Evolutionary conservation across 331 rosid species (phyloP), one percentile per base, ranked within the genome.

Genomic region (Prunus yedoensis): DNA sequence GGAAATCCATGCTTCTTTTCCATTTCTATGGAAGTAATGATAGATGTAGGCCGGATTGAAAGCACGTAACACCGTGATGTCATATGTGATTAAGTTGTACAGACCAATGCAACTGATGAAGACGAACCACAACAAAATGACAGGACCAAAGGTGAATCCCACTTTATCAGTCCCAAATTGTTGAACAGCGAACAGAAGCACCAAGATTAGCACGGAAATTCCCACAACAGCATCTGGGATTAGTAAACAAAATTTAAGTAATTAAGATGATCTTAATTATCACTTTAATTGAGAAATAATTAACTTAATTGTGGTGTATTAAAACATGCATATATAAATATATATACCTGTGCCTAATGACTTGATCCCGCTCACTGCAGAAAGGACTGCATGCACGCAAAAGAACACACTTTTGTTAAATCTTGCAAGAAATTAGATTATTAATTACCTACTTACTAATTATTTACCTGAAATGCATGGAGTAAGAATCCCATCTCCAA

Each of bases 401-500:
- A 57, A 35, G 41, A 0, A 12, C 10, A 13, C 38, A 23, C 65
- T 13, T 12, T 60, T 5, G 28, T 20, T 57, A 20, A 57, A 10
- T 57, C 58, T 7, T 18, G 58, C 41, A 5, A 35, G 41, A 35
- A 35, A 1, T 35, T 35, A 35, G 8, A 35, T 35, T 35, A 56
- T 12, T 20, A 21, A 56, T 56, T 9, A 20, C n/a, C 13, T 56
- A 10, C 14, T 46, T 21, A 15, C 12, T 32, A 38, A 20, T 35
- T 15, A 35, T 11, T 47, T 46, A 78, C 97, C 97, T 58, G 98
- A 91, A 56, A 93, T 91, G 56, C 84, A 80, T n/a, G 98, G 98
- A 66, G 98, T 93, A n/a, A 93, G 91, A 82, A 91, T 71, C 20
- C 98, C 98, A 32, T 93, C 95, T 69, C 98, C 98, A 14, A 89